phyloP scores from a whole-genome alignment of 257 asterid species.

The Solanum dulcamara region DNA sequence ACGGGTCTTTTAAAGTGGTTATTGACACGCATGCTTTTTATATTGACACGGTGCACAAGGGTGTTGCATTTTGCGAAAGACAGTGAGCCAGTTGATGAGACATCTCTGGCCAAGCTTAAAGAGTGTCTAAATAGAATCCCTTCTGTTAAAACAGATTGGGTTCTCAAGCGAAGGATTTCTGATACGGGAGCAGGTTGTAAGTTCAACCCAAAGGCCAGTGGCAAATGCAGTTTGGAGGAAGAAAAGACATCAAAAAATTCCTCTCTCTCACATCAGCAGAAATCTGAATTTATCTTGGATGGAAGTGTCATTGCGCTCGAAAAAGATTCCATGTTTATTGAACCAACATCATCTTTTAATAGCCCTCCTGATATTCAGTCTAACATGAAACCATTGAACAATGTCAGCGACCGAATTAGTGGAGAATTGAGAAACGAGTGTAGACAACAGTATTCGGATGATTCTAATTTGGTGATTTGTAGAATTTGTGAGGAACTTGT shows the following conservation, averaged over 20 bases:
- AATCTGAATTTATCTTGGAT: constrained; percentile 23
- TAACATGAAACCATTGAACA: constrained; percentile 19
- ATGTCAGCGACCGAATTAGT: constrained; percentile 17
- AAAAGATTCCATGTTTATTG: constrained; percentile 18
- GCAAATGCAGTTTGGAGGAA: constrained; percentile 24
- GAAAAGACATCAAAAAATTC: constrained; percentile 15
- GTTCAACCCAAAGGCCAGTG: constrained; percentile 15
- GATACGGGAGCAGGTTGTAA: constrained; percentile 28
- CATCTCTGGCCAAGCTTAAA: constrained; percentile 60
- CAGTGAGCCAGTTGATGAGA: constrained; percentile 66
- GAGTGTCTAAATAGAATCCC: constrained; percentile 82
- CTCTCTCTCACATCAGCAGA: constrained; percentile 24
- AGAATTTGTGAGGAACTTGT: constrained; percentile 91
- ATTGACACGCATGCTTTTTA: constrained; percentile 85
- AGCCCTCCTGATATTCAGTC: constrained; percentile 1
- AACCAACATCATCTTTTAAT: constrained; percentile 18
- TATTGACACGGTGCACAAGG: constrained; percentile 91
- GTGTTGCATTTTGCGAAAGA: constrained; percentile 84
- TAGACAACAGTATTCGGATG: constrained; percentile 37
- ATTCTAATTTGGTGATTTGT: constrained; percentile 65
- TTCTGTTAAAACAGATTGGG: constrained; percentile 74
- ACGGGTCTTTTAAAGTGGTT: constrained; percentile 55
- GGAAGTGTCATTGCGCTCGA: constrained; percentile 12
- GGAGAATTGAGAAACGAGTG: constrained; percentile 24
- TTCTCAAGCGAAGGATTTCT: constrained; percentile 42